Percentiles rank a stretch among this genome's conserved stretches.
phyloP scores from a whole-genome alignment of 139 green algal species.

The Bryopsis sp. region DNA sequence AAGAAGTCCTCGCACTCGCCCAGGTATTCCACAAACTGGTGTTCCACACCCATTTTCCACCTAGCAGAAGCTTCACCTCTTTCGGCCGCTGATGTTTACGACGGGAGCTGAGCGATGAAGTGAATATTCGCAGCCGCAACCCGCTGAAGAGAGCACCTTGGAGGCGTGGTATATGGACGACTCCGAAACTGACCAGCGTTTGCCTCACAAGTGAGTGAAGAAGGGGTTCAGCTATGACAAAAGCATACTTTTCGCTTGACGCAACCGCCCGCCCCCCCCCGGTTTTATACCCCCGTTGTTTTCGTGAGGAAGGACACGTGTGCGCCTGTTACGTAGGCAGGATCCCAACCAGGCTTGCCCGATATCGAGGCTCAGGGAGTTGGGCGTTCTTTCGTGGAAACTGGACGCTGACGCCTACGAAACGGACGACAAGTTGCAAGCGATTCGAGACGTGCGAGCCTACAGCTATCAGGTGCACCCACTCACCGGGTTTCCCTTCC shows the following conservation, averaged over 20 bases:
- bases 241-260: neutral
- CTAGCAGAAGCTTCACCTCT: neutral
- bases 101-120: slow-evolving; percentile 1
- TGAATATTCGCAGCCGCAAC: slow-evolving; percentile 41
- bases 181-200: slow-evolving; percentile 53
- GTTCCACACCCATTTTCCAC: neutral
- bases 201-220: slow-evolving; percentile 62
- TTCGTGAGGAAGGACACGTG: neutral
- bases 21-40: no score
- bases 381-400: slow-evolving; percentile 76
- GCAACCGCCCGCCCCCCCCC: neutral
- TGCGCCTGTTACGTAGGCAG: no score
- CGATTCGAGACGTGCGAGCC: slow-evolving; percentile 51
- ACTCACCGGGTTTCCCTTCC: neutral
- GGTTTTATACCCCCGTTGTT: neutral
- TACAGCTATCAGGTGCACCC: slow-evolving; percentile 57
- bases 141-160: slow-evolving; percentile 31
- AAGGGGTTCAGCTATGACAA: neutral
- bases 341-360: slow-evolving; percentile 55
- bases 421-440: slow-evolving; percentile 53
- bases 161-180: slow-evolving; percentile 88
- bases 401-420: slow-evolving; percentile 58
- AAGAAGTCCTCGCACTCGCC: slow-evolving; percentile 32
- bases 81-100: neutral
- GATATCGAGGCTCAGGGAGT: slow-evolving; percentile 38